phyloP scores from a whole-genome alignment of 768 basidiomycete genomes.

The Amanita rubescens region DNA sequence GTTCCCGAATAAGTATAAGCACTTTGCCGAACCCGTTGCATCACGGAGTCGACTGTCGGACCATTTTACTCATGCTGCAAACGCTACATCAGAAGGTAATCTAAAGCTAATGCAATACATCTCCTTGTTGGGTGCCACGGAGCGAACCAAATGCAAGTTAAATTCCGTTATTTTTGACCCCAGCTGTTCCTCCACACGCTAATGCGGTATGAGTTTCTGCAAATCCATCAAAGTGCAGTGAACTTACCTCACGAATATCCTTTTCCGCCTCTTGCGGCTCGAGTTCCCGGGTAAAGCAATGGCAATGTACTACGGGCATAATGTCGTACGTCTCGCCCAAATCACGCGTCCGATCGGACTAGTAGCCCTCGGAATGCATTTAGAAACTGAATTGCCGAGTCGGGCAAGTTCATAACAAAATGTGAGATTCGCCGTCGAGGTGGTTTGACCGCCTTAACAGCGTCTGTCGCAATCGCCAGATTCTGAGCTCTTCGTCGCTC shows the following conservation, averaged over 20 bases:
- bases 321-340: constrained; percentile 41
- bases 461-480: constrained; percentile 7
- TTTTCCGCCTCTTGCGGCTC: constrained; percentile 57
- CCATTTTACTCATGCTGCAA: constrained; percentile 8
- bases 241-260: constrained; percentile 76
- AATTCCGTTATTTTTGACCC: constrained; percentile 44
- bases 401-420: constrained; percentile 98
- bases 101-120: constrained; percentile 96
- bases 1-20: not conserved
- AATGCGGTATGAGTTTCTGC: constrained; percentile 13
- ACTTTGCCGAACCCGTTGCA: not conserved
- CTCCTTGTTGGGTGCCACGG: constrained; percentile 92
- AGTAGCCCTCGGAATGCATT: constrained; percentile 81
- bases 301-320: constrained; percentile 92
- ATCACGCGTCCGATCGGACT: constrained; percentile 26
- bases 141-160: constrained; percentile 71
- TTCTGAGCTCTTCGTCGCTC: constrained; percentile 31
- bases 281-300: constrained; percentile 90
- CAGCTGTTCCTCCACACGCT: constrained; percentile 70
- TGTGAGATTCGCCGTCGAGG: constrained; percentile 62
- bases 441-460: constrained; percentile 15
- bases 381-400: constrained; percentile 83
- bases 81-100: constrained; percentile 31
- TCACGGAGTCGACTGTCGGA: not conserved
- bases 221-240: constrained; percentile 6